Base-by-base conservation (phyloP, 2,329 filamentous ascomycete genomes). In the Ilyonectria mors-panacis region DNA sequence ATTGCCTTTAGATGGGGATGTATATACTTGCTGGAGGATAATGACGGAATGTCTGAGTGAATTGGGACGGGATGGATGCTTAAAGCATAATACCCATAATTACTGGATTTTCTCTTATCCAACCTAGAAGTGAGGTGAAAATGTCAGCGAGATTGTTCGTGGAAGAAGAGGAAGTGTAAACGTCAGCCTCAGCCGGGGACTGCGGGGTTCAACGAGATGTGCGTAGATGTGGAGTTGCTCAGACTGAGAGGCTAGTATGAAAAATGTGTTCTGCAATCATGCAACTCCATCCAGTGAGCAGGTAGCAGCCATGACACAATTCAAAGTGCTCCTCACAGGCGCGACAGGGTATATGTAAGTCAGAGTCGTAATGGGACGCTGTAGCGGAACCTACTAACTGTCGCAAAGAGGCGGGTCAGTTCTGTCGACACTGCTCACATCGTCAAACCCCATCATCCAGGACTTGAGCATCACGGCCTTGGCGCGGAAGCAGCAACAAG, bases 321-420 rank as follows among this genome's bases (percentile, higher is more conserved):
- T 26, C 23, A 64, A 28, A 2, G 23, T 69, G 10, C 59, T 70
- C 6, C 6, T 65, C 1, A 70, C 59, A 3, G 63, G 68, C n/a
- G 66, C 60, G 1, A 65, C 63, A 1, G 63, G 66, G 15, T 70
- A 69, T 0, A 50, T 69, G 60, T 67, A 59, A 62, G 35, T 5
- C 37, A 39, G 19, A 37, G 12, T 15, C 15, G 4, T 6, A 21
- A 2, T 39, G 33, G 8, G 10, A 51, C 19, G 17, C 33, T 28
- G 6, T 7, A 4, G 9, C 9, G 13, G 50, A 2, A 12, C 12
- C n/a, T 9, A 30, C 9, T 44, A 44, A 26, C 26, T 35, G 37
- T 9, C 2, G 8, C 13, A 30, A n/a, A 65, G 68, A 21, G 66
- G 66, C 5, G 66, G 68, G 6, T 63, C 66, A 17, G 68, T 66